Evolutionary conservation across 2,329 filamentous ascomycete genomes (phyloP).

Genomic region (Fusarium robinianum): DNA sequence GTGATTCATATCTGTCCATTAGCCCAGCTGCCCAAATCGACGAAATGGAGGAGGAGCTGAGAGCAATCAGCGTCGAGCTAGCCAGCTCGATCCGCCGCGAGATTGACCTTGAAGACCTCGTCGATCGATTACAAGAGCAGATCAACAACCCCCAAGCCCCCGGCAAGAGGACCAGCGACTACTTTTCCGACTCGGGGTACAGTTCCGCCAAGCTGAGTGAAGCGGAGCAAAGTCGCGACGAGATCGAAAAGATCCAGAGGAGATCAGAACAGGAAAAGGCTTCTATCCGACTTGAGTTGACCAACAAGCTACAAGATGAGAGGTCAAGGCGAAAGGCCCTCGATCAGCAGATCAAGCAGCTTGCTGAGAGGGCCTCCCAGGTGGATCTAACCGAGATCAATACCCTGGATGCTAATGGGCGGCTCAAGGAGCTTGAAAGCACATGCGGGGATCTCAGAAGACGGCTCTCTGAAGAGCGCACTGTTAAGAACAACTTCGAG

Average conservation of each 20-base stretch:
- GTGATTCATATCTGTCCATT: conserved; percentile 56
- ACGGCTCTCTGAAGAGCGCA: conserved; percentile 80
- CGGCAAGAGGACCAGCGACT: conserved; percentile 86
- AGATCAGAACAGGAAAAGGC: conserved; percentile 91
- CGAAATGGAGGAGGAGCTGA: conserved; percentile 92
- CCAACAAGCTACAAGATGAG: conserved; percentile 86
- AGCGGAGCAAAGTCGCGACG: conserved; percentile 64
- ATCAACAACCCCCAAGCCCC: conserved; percentile 59
- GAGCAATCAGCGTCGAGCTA: conserved; percentile 89
- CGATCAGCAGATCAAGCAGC: conserved; percentile 80
- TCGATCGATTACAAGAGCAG: conserved; percentile 86
- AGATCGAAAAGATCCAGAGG: conserved; percentile 81
- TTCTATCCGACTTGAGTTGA: conserved; percentile 80
- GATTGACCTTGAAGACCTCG: conserved; percentile 93
- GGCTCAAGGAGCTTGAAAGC: conserved; percentile 77
- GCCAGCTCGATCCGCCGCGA: conserved; percentile 91
- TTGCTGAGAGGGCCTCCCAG: conserved; percentile 78
- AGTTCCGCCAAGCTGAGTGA: conserved; percentile 81
- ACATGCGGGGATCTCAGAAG: conserved; percentile 82
- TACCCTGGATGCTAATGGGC: conserved; percentile 59
- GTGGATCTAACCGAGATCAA: conserved; percentile 60
- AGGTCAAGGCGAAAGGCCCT: conserved; percentile 73
- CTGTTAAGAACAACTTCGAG: conserved; percentile 91
- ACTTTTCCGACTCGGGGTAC: conserved; percentile 94
- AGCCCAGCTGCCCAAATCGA: conserved; percentile 65